phyloP scores from a whole-genome alignment of 805 yeast genomes.

The Metschnikowia kofuensis region DNA sequence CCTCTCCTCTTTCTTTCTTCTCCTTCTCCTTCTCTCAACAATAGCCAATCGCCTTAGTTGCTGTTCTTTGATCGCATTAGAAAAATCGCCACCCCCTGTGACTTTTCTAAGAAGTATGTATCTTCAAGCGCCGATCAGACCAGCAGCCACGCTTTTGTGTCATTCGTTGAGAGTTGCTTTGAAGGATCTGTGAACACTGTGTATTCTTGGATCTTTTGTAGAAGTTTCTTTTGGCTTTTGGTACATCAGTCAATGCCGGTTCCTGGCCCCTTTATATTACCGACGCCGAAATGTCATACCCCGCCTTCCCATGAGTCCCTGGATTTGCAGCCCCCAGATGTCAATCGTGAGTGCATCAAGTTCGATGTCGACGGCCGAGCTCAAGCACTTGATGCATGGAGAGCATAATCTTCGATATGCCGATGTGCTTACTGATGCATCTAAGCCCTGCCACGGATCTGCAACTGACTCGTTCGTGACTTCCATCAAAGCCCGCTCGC shows the following conservation, averaged over 20 bases:
- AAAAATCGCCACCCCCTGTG: slow-evolving; percentile 13
- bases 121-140: slow-evolving; percentile 2
- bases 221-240: neutral
- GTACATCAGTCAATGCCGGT: neutral
- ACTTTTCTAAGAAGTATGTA: slow-evolving; percentile 15
- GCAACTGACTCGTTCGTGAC: too few species aligned
- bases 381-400: too few species aligned
- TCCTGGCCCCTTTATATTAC: neutral
- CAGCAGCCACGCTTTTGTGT: slow-evolving; percentile 6
- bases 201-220: neutral
- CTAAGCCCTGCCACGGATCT: too few species aligned
- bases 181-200: neutral
- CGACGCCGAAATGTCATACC: neutral
- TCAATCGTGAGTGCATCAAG: neutral
- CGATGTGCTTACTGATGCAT: too few species aligned
- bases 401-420: too few species aligned
- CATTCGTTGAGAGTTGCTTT: slow-evolving; percentile 18
- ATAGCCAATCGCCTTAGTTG: slow-evolving; percentile 18
- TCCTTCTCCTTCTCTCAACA: slow-evolving; percentile 36
- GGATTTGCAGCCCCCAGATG: neutral
- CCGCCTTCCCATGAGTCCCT: neutral
- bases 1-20: slow-evolving; percentile 27
- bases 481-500: too few species aligned
- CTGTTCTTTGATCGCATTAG: slow-evolving; percentile 19
- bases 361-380: neutral